Base-by-base conservation (phyloP, 768 basidiomycete genomes). In the Pleurotus pulmonarius region DNA sequence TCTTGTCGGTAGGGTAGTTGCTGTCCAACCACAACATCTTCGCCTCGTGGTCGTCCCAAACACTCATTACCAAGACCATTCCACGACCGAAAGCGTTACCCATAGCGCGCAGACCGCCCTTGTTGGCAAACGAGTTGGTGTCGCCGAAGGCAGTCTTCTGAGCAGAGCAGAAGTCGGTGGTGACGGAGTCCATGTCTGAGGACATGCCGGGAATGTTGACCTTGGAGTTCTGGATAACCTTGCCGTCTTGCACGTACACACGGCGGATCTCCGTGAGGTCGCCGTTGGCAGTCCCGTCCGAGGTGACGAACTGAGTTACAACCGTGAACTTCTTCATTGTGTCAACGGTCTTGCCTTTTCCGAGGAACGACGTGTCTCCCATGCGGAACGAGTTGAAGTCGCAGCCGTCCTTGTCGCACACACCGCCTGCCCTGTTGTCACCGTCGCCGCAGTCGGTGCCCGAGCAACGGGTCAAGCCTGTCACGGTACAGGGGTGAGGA, bases 381-480 rank as follows among this genome's bases (percentile, higher is more conserved):
- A 75, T 69, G 61, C 76, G 75, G 67, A 63, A 78, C 11, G 76
- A 73, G 74, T 77, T 78, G 74, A 75, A 77, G 60, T 77, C 76
- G 66, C 76, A 78, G 49, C 76, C 76, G 60, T 71, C 74, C 49
- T 64, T 63, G 63, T 77, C 76, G 65, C 75, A 77, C 46, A 73
- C 63, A 55, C 71, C 69, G 59, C 59, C 64, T 63, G 70, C 68
- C 44, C 70, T 58, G 59, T 69, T 59, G 60, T 49, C 61, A 5
- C 56, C 61, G 37, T 55, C 59, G 26, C 65, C 62, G 58, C 72
- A 72, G 24, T 67, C 60, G 48, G 61, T 62, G 20, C 71, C 72
- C 39, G 59, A 49, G 72, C 75, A 76, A 18, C 59, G 60, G 26
- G 64, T 67, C 59, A 65, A 70, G 16, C 68, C 69, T 41, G 58